Evolutionary conservation across 805 yeast genomes (phyloP).

Genomic region (Sugiyamaella mastotermitis): DNA sequence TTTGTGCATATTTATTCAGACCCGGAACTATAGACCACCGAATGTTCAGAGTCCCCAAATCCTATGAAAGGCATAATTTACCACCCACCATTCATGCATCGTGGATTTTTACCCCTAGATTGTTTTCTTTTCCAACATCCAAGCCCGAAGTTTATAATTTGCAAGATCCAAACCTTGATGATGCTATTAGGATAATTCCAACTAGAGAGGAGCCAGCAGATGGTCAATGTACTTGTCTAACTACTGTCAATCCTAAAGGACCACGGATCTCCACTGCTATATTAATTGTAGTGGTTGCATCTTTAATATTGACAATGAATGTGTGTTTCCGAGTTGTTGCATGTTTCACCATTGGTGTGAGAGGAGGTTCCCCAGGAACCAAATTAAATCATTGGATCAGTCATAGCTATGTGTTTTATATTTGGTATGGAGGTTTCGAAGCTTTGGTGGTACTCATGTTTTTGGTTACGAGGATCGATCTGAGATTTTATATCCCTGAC

Average conservation of each 20-base stretch:
- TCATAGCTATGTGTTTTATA: constrained; percentile 56
- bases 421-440: constrained; percentile 66
- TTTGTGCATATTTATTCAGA: constrained; percentile 46
- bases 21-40: constrained; percentile 46
- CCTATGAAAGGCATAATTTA: background rate
- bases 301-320: constrained; percentile 5
- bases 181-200: constrained; percentile 3
- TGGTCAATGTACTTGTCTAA: background rate
- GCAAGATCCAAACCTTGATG: background rate
- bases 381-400: constrained; percentile 19
- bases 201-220: constrained; percentile 3
- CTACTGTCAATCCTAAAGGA: background rate
- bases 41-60: constrained; percentile 13
- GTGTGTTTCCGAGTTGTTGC: background rate
- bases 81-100: constrained; percentile 2
- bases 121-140: background rate
- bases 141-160: background rate
- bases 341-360: background rate
- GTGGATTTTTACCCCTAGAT: constrained; percentile 2
- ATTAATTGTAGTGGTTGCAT: background rate
- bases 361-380: constrained; percentile 5
- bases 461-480: constrained; percentile 60
- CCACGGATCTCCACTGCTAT: background rate
- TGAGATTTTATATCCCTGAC: constrained; percentile 80
- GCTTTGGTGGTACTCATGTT: constrained; percentile 49